phyloP scores from a whole-genome alignment of 1,284 basidiomycete species.

The Neotropicomus parvogracilis region DNA sequence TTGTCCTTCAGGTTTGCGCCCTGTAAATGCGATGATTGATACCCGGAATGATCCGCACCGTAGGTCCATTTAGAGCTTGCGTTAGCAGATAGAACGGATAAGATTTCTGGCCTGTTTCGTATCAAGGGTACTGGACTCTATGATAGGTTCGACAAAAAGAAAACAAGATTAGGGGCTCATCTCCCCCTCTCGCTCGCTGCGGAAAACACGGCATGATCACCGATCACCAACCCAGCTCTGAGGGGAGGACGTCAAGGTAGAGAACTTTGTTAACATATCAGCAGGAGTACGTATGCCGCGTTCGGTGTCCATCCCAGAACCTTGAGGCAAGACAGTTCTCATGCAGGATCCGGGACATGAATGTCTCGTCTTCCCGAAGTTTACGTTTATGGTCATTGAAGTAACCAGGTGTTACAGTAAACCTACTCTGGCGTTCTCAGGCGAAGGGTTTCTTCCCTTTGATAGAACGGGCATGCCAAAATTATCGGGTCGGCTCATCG shows the following conservation, averaged over 20 bases:
- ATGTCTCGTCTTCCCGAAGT: constrained; percentile 6
- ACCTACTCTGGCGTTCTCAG: constrained; percentile 16
- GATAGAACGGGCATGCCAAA: constrained; percentile 1
- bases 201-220: constrained; percentile 13
- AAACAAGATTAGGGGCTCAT: constrained; percentile 24
- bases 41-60: constrained; percentile 30
- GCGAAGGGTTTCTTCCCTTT: constrained; percentile 5
- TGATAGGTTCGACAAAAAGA: constrained; percentile 12
- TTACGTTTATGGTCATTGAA: constrained; percentile 9
- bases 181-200: constrained; percentile 9
- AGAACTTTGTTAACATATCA: constrained; percentile 14
- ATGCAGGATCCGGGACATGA: constrained; percentile 24
- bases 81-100: constrained; percentile 26
- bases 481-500: neutral
- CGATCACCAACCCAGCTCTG: constrained; percentile 16
- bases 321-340: constrained; percentile 16
- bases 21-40: constrained; percentile 8
- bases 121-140: constrained; percentile 22
- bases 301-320: constrained; percentile 22
- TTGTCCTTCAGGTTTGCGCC: constrained; percentile 17
- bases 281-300: constrained; percentile 14
- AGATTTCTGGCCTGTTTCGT: constrained; percentile 19
- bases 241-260: constrained; percentile 2
- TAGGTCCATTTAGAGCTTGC: constrained; percentile 18
- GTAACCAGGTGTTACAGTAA: constrained; percentile 11